Evolutionary conservation across 1,139 yeast species (phyloP), one percentile per base, ranked within the genome.

Genomic region (Geotrichum restrictum): DNA sequence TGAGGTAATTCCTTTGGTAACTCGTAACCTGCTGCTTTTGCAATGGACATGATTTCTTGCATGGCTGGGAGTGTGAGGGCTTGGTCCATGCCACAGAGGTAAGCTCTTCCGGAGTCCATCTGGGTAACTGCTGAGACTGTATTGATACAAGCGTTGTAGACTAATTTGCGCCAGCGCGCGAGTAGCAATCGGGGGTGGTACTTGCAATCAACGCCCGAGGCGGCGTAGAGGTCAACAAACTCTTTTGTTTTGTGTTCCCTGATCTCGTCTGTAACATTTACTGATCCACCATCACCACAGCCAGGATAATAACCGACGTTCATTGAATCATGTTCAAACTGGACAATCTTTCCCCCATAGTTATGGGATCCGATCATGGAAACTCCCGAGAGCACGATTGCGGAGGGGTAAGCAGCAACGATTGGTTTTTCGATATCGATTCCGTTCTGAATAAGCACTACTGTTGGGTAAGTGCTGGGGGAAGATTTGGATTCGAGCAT

Each of bases 391-490:
- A 87, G 70, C 4, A 84, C 77, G 16, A 79, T 68, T 49, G 79
- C 78, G 0, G 73, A 68, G 6, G 94, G 93, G 63, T 75, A 85
- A 45, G 74, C 71, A 51, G 74, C 71, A 45, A 80, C 74, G 60
- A 83, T 75, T 1, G 85, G 80, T 52, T 71, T 71, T 64, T 87
- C 95, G 56, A 85, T 83, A 38, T 82, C 89, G 54, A 84, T 73
- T 3, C 95, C 95, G 62, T 86, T 86, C 67, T 86, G 93, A 48
- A 85, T 66, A 56, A 85, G 73, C 2, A 85, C 79, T 53, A 87
- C 78, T 3, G 78, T 74, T 3, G 88, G 76, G 29, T 70, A 67
- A 3, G 19, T 21, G 68, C 73, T 51, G 3, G 70, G 61, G 16
- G 40, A 6, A 8, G 74, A 67, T 5, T 48, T 19, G 32, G 31